These are phyloP conservation scores for Colletotrichum sp. DNA, from an alignment of 2,329 filamentous ascomycete genomes.

Conservation along the genomic window DNA sequence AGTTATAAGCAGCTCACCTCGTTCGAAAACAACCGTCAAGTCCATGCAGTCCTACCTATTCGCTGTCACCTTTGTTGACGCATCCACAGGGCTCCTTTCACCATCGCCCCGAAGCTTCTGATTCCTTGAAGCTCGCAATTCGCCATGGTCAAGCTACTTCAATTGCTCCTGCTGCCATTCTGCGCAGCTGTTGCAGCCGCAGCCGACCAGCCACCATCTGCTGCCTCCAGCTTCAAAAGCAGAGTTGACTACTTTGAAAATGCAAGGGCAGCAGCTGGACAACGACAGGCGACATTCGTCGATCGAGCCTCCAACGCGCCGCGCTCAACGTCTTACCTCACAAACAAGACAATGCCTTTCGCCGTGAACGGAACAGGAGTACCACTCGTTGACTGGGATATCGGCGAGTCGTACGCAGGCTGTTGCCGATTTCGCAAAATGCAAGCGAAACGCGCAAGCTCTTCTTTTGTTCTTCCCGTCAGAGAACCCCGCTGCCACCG, in stretches of 20 bases:
- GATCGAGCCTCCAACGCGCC: neutral
- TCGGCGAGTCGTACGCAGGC: slow-evolving; percentile 69
- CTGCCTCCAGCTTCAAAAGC: neutral
- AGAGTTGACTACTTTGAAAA: neutral
- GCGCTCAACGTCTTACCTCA: neutral
- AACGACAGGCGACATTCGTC: neutral
- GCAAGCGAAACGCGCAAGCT: slow-evolving; percentile 53
- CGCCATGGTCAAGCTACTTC: neutral
- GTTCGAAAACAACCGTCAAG: neutral
- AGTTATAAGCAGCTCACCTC: neutral
- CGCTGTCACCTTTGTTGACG: no score
- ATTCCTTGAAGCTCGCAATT: accelerated
- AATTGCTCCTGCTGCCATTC: neutral
- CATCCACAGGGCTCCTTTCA: no score
- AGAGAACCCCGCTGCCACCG: slow-evolving; percentile 48
- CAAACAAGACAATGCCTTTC: slow-evolving; percentile 37
- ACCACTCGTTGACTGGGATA: slow-evolving; percentile 72
- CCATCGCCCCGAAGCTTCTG: no score
- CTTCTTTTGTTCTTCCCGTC: slow-evolving; percentile 72
- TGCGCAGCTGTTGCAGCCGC: neutral
- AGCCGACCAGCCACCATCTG: neutral
- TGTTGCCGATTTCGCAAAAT: slow-evolving; percentile 59
- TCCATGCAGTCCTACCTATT: no score
- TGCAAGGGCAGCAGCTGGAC: neutral
- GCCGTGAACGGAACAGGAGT: slow-evolving; percentile 67